Evolutionary conservation across 495 filamentous ascomycete genomes (phyloP).

Genomic region (Immersiella caudata): DNA sequence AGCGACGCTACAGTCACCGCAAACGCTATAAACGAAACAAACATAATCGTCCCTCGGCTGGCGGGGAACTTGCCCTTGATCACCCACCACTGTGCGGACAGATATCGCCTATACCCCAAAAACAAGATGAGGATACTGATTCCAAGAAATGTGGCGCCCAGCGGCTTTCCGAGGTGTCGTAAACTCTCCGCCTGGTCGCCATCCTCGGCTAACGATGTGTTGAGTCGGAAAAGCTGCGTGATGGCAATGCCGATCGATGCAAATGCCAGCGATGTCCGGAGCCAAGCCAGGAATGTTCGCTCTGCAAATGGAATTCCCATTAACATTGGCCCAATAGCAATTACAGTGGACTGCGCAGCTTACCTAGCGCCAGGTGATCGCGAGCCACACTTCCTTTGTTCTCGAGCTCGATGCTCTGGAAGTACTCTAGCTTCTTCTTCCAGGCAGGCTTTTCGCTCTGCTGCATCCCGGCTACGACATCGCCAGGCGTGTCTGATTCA

Average conservation of each 20-base stretch:
- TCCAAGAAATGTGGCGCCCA: constrained; percentile 89
- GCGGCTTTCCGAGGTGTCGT: constrained; percentile 82
- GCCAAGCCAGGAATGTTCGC: constrained; percentile 95
- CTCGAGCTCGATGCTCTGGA: constrained; percentile 86
- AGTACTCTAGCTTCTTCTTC: constrained; percentile 59
- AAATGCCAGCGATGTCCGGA: constrained; percentile 92
- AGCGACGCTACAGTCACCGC: constrained; percentile 72
- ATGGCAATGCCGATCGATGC: constrained; percentile 95
- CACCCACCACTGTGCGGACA: constrained; percentile 78
- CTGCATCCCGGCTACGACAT: constrained; percentile 28
- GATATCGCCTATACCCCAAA: constrained; percentile 70
- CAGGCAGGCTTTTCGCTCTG: constrained; percentile 34
- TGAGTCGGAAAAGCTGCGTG: constrained; percentile 94
- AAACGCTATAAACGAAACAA: constrained; percentile 71
- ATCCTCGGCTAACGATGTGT: constrained; percentile 60
- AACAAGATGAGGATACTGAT: constrained; percentile 85
- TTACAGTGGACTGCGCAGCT: constrained; percentile 26
- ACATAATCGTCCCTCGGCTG: constrained; percentile 79
- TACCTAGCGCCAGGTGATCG: constrained; percentile 93
- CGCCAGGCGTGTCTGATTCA: constrained; percentile 13
- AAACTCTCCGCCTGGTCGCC: constrained; percentile 49
- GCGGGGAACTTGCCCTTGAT: constrained; percentile 93
- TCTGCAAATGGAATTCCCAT: constrained; percentile 53
- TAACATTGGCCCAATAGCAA: neutral
- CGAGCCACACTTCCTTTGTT: constrained; percentile 96